Evolutionary conservation across 768 basidiomycete species (phyloP), one percentile per base, ranked within the genome.

Genomic region (Roridomyces roridus): DNA sequence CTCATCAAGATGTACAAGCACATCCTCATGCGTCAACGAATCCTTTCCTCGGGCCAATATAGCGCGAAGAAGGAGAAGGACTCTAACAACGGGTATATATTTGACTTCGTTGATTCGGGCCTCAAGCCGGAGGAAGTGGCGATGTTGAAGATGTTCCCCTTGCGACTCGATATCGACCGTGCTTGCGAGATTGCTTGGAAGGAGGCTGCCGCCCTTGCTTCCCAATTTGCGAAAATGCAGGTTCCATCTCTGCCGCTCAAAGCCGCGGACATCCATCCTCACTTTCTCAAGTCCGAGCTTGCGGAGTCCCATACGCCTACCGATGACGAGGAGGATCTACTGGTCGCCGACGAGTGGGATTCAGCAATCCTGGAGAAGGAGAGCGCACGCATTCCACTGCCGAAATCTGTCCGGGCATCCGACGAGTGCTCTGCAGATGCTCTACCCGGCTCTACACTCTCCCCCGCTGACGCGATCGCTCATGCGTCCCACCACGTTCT

Each of bases 1-100:
- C 41, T 59, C 36, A 29, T 59, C 34, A 15, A 59, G 42, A 59
- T 59, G 57, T 12, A 53, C 57, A 52, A 59, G 26, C 58, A 59
- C 26, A 59, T 59, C 23, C 5, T 24, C 21, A 10, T 59, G 5
- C 46, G 58, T 0, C 58, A 59, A 26, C 51, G 35, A 0, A 53
- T 59, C 14, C n/a, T 59, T 0, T 21, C 51, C 5, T 49, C 58
- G 5, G 58, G 58, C 5, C 21, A 49, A 40, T 59, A n/a, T 28
- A 59, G 24, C 23, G 34, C 11, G 15, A 53, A 41, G 40, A 46
- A 44, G 34, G 51, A 59, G 20, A 47, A 50, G 46, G 46, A 59
- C 14, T 47, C 51, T 1, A 53, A 54, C 35, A 49, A 47, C 17
- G 58, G 58, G 0, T 59, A 59, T 18, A 45, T 17, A 1, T 18